Evolutionary conservation across 306 rosid species (phyloP).

Genomic region (Pterocarpus macrocarpus): DNA sequence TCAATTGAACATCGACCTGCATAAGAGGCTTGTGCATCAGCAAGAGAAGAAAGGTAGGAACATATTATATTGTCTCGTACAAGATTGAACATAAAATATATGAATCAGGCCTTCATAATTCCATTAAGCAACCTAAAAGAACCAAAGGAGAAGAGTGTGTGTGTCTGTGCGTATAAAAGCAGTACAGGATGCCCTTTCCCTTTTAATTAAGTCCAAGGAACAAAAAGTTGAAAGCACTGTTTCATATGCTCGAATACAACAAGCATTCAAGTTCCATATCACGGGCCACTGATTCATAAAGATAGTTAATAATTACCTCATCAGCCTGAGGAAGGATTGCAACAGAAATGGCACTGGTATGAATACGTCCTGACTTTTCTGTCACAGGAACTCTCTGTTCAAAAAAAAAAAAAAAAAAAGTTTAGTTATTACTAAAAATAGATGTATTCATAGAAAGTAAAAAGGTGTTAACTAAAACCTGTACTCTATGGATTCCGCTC

Average conservation of each 20-base stretch:
- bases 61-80: not conserved
- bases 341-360: slow-evolving; percentile 96
- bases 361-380: slow-evolving; percentile 90
- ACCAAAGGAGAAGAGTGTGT: not conserved
- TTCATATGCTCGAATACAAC: slow-evolving; percentile 15
- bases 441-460: slow-evolving; percentile 25
- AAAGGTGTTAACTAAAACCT: slow-evolving; percentile 62
- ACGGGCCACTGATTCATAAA: slow-evolving; percentile 27
- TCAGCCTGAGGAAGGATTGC: slow-evolving; percentile 98
- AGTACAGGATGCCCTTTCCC: slow-evolving; percentile 12
- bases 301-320: slow-evolving; percentile 67
- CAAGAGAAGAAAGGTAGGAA: slow-evolving; percentile 11
- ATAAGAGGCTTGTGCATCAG: slow-evolving; percentile 34
- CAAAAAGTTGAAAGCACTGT: slow-evolving; percentile 3
- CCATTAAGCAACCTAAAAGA: slow-evolving; percentile 17
- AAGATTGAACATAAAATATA: slow-evolving; percentile 12
- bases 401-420: slow-evolving; percentile 36
- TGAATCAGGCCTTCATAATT: slow-evolving; percentile 30
- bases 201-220: slow-evolving; percentile 19
- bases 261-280: slow-evolving; percentile 31
- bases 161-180: not conserved
- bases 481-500: slow-evolving; percentile 96
- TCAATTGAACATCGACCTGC: slow-evolving; percentile 94
- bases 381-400: slow-evolving; percentile 88
- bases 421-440: slow-evolving; percentile 39